Percentiles rank a stretch among this genome's conserved stretches.
Conservation (phyloP, 441 rosid genomes). For the Gossypium davidsonii region DNA sequence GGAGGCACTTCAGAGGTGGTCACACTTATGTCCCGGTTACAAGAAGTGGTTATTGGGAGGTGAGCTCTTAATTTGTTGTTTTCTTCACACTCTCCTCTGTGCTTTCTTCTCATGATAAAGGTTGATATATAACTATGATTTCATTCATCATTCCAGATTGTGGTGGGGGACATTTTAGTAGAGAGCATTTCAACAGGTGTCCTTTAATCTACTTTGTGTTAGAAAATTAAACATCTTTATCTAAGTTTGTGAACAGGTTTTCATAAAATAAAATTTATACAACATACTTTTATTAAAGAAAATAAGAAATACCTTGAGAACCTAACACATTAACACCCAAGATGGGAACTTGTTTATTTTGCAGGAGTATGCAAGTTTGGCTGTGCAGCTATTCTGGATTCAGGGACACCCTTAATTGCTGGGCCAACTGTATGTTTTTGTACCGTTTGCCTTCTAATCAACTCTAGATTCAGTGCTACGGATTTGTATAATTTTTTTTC, state of each 20-base stretch:
- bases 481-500: not conserved
- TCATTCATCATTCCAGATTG: constrained; percentile 34
- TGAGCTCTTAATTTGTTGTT: constrained; percentile 18
- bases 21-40: constrained; percentile 46
- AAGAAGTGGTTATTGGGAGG: constrained; percentile 50
- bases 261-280: too few relatives aligned
- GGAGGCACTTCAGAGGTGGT: constrained; percentile 55
- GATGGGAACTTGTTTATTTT: not conserved
- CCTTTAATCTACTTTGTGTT: not conserved
- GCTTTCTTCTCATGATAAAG: constrained; percentile 2
- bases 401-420: constrained; percentile 49
- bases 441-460: not conserved
- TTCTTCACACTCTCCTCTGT: not conserved
- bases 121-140: not conserved
- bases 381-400: constrained; percentile 53
- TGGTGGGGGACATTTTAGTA: constrained; percentile 35
- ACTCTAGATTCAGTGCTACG: not conserved
- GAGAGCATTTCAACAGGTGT: constrained; percentile 44
- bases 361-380: constrained; percentile 43
- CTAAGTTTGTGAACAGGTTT: not conserved
- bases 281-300: too few relatives aligned
- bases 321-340: not conserved
- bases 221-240: not conserved
- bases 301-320: too few relatives aligned
- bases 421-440: constrained; percentile 56